Conservation (phyloP, 768 basidiomycete genomes). For the Candolleomyces aberdarensis region DNA sequence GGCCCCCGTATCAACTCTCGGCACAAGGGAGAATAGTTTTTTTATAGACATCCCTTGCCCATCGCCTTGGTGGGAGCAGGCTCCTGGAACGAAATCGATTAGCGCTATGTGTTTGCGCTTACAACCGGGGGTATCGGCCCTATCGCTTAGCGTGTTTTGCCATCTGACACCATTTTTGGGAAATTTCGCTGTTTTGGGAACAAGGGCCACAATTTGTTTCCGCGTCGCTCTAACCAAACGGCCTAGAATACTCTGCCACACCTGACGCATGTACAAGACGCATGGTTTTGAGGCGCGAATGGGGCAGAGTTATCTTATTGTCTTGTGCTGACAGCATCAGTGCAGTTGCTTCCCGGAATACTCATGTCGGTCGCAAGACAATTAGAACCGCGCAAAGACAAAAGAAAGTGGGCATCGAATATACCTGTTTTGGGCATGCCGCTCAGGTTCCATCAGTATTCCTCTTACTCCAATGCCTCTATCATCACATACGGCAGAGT, state of each 20-base stretch:
- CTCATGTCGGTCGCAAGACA: neutral
- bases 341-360: neutral
- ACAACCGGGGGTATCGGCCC: neutral
- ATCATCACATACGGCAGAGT: too few relatives aligned
- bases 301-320: neutral
- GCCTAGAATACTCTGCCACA: neutral
- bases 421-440: neutral
- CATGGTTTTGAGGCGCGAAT: neutral
- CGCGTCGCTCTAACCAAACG: neutral
- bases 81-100: too few relatives aligned
- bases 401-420: neutral
- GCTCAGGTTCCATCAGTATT: neutral
- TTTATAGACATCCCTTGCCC: neutral
- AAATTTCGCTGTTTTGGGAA: neutral
- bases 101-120: too few relatives aligned
- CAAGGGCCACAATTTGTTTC: neutral
- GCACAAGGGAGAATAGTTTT: neutral
- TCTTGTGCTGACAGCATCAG: neutral
- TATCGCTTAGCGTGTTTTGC: neutral
- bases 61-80: neutral
- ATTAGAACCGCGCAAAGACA: slow-evolving; percentile 1
- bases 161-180: neutral
- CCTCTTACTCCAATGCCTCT: too few relatives aligned
- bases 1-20: neutral
- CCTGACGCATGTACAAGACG: neutral